Base-by-base conservation (phyloP, 257 asterid species). In the Solanum dulcamara region DNA sequence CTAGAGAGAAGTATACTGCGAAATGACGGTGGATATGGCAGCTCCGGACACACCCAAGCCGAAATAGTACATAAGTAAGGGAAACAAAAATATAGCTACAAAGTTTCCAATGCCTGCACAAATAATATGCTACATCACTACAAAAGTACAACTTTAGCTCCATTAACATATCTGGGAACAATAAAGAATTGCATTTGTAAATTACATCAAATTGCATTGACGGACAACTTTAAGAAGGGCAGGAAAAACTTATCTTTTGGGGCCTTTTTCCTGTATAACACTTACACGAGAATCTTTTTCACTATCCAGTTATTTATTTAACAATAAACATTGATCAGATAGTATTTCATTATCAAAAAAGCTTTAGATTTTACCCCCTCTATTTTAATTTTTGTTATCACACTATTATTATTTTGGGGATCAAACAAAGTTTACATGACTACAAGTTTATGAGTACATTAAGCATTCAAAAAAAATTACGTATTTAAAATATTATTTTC, bases 1-100 rank as follows among this genome's bases (percentile, higher is more conserved):
- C 38, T 33, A 55, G 42, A 44, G 60, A 77, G 67, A 22, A 85
- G 79, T 81, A 90, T 98, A 96, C 99, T 96, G 99, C 86, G 99
- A 95, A 89, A 92, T 81, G 55, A 95, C 95, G 0, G 97, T 93
- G 86, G 99, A 92, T 87, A 96, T 91, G 84, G 99, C 99, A 89
- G 98, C 99, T 92, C 99, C 99, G 84, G 92, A 60, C 89, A 92
- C 94, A 86, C 99, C 99, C 95, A 95, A 81, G 86, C 83, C 89
- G 72, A 81, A 94, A 88, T 88, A 90, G 87, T 92, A 85, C 91
- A 94, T 92, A 85, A 95, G 88, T 62, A 95, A 84, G 26, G 99
- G 99, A 87, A 96, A 94, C 88, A 96, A 91, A 87, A 93, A 37
- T 87, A 95, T 86, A 80, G 97, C 97, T 26, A 90, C 87, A 86